Evolutionary conservation across 768 basidiomycete genomes (phyloP), one percentile per base, ranked within the genome.

Genomic region (Stropharia rugosoannulata): DNA sequence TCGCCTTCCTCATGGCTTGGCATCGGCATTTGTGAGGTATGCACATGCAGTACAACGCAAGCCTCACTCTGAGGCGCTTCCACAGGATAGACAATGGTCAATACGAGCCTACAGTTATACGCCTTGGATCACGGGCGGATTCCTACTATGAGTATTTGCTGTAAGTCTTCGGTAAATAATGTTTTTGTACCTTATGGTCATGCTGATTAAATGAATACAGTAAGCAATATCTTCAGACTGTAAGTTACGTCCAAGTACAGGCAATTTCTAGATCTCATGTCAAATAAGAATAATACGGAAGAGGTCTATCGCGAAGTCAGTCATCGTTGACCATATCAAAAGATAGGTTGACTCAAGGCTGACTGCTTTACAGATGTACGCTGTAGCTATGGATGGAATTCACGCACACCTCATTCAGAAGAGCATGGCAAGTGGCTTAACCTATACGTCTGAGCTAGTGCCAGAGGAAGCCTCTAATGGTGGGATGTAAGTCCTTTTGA

Each of bases 71-170:
- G 15, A 41, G 47, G 35, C 37, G 35, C 15, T 29, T 16, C 10
- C 18, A 36, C 62, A 78, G 79, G 57, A 60, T 74, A 15, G 69
- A 73, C 2, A 63, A 68, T 11, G 80, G 79, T 4, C 64, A 72
- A 55, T 82, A 75, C 57, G 68, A 85, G 16, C 72, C 82, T 22
- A 85, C 89, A 11, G 82, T 89, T 15, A 90, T 98, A 59, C 85
- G 95, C 11, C 81, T 98, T 18, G 95, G 95, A 25, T 94, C 94
- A 35, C 80, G 94, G 41, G 95, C 89, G 29, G 95, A 98, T 68
- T 94, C 92, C 2, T 98, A 87, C 72, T 98, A 97, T 66, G 95
- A 96, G 69, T 94, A 95, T 66, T 71, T 94, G 13, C 65, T 95
- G 89, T 90, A 58, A 73, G 78, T 49, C 16, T 18, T 15, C 22